Base-by-base conservation (phyloP, 495 filamentous ascomycete genomes). In the Podospora bellae-mahoneyi region DNA sequence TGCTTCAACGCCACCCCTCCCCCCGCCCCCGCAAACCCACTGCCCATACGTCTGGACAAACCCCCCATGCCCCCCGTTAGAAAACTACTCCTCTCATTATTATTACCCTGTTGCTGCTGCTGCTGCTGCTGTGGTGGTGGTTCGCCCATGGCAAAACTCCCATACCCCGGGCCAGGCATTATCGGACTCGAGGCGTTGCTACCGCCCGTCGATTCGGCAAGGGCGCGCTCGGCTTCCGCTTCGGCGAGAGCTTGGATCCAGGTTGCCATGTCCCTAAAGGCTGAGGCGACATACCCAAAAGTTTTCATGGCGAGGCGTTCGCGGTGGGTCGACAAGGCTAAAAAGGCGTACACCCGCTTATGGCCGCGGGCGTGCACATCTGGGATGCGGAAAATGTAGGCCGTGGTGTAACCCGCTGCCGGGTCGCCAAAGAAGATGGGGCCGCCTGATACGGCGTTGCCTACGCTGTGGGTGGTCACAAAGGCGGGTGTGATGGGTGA, bases 351-450 rank as follows among this genome's bases (percentile, higher is more conserved):
- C 56, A 91, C 90, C 67, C 94, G 88, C 71, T 90, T 87, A 68
- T 91, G 88, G 57, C 94, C 94, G 48, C 94, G 92, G 19, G 94
- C 93, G 79, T 93, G 90, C 23, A 93, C 85, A 75, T 97, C 94
- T 19, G 90, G 88, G 10, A 97, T 89, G 26, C 92, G 92, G 76
- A 97, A 97, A 72, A 96, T 90, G 77, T 92, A 96, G 66, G 94
- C 94, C 13, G 94, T 94, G 3, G 94, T 96, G 79, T 94, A 96
- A 58, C 94, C 94, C 3, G 90, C 87, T 0, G 85, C 79, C 3
- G 89, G 84, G 71, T 97, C 93, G 27, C 93, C 93, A 70, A 97
- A 97, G 72, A 92, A 92, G 55, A 97, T 84, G 13, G 92, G 91
- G 0, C 94, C 93, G 18, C 84, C 84, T 26, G 82, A 85, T 0